These are phyloP conservation scores for Penicillium cosmopolitanum DNA, from an alignment of 495 filamentous ascomycete species.

Conservation along the genomic window DNA sequence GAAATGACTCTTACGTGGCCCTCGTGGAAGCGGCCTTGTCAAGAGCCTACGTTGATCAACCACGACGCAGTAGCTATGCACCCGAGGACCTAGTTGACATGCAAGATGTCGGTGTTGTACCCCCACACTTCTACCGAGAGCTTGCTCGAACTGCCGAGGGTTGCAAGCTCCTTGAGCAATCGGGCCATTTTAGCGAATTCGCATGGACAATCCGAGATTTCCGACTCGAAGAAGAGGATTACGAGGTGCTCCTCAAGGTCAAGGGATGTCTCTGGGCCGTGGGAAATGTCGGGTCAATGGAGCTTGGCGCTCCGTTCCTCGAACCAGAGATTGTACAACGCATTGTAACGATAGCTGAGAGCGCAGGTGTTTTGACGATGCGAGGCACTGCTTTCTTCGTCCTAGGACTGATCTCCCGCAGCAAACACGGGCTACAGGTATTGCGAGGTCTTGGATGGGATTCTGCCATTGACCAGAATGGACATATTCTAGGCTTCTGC, in stretches of 20 bases:
- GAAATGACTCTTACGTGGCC: constrained; percentile 91
- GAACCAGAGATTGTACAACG: constrained; percentile 81
- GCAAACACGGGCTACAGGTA: constrained; percentile 88
- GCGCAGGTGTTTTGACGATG: constrained; percentile 84
- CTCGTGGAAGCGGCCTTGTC: constrained; percentile 97
- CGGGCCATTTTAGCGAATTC: constrained; percentile 95
- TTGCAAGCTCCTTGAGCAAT: constrained; percentile 84
- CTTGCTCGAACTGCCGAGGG: constrained; percentile 91
- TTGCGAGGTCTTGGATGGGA: constrained; percentile 88
- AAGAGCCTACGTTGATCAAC: constrained; percentile 73
- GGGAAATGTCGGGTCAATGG: constrained; percentile 98
- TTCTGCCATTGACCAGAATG: constrained; percentile 80
- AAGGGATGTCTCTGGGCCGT: constrained; percentile 98
- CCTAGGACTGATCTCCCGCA: constrained; percentile 87
- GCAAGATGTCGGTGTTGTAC: constrained; percentile 69
- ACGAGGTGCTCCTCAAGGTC: constrained; percentile 87
- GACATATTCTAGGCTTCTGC: constrained; percentile 82
- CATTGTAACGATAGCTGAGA: constrained; percentile 84
- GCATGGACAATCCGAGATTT: constrained; percentile 83
- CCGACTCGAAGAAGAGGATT: constrained; percentile 79
- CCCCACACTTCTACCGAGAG: constrained; percentile 96
- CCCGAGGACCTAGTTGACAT: constrained; percentile 61
- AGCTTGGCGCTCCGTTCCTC: constrained; percentile 90
- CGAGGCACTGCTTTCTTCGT: constrained; percentile 97
- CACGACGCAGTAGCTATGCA: constrained; percentile 43